These are phyloP conservation scores for Fusarium brevicatenulatum DNA, from an alignment of 2,329 filamentous ascomycete genomes.

Conservation along the genomic window DNA sequence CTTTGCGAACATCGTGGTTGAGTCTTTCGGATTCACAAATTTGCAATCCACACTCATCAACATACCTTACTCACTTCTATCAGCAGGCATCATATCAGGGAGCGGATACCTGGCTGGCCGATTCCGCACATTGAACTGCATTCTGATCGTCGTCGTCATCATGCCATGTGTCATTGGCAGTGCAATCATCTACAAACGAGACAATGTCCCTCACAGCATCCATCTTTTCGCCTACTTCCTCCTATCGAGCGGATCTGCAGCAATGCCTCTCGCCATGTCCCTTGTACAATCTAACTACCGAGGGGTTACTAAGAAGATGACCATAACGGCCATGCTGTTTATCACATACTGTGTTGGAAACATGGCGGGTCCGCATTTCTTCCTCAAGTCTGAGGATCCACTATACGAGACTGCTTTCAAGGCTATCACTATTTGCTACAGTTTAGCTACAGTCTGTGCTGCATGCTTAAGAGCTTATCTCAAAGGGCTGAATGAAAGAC, in stretches of 20 bases:
- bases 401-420: constrained; percentile 64
- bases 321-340: constrained; percentile 65
- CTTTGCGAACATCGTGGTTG: constrained; percentile 67
- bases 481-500: constrained; percentile 55
- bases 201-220: constrained; percentile 52
- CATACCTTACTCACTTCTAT: constrained; percentile 67
- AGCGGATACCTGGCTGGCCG: constrained; percentile 62
- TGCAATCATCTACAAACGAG: constrained; percentile 62
- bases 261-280: constrained; percentile 65
- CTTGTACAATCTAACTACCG: constrained; percentile 66
- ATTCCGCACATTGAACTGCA: constrained; percentile 61
- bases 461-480: constrained; percentile 60
- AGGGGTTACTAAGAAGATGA: constrained; percentile 70
- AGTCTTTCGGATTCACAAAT: constrained; percentile 64
- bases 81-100: constrained; percentile 58
- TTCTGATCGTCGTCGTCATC: constrained; percentile 62
- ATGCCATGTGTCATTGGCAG: constrained; percentile 63
- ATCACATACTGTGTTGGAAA: constrained; percentile 66
- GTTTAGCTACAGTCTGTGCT: constrained; percentile 58
- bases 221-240: constrained; percentile 69
- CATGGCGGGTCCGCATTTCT: constrained; percentile 66
- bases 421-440: constrained; percentile 67
- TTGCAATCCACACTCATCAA: constrained; percentile 66
- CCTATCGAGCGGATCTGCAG: constrained; percentile 62
- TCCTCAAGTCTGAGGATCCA: constrained; percentile 60